Percentiles rank a stretch among this genome's conserved stretches.
Conservation (phyloP, 2,329 filamentous ascomycete genomes). For the Tolypocladium cylindrosporum region DNA sequence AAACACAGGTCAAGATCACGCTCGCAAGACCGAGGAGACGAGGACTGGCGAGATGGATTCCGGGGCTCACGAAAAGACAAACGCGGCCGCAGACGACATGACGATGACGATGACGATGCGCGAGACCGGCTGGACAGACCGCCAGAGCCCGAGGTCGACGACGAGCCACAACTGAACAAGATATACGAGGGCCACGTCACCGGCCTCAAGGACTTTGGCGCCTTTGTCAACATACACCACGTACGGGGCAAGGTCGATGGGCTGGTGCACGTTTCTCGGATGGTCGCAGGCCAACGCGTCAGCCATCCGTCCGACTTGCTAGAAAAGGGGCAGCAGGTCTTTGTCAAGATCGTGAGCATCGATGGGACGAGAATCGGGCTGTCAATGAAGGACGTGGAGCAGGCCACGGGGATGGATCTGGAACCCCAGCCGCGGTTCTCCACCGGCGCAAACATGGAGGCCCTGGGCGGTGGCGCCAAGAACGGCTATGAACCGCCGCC, state of each 20-base stretch:
- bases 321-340: constrained; percentile 69
- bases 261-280: constrained; percentile 84
- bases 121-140: constrained; percentile 53
- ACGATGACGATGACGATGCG: constrained; percentile 31
- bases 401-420: constrained; percentile 75
- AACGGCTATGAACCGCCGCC: constrained; percentile 44
- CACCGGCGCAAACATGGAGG: constrained; percentile 84
- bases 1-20: constrained; percentile 26
- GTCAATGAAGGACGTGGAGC: constrained; percentile 97
- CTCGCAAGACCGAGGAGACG: constrained; percentile 29
- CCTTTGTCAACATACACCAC: constrained; percentile 84
- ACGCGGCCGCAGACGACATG: constrained; percentile 27
- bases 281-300: constrained; percentile 75
- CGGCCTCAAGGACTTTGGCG: constrained; percentile 90
- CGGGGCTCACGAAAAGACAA: constrained; percentile 20
- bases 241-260: constrained; percentile 86
- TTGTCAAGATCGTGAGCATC: constrained; percentile 85
- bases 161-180: constrained; percentile 72
- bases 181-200: constrained; percentile 85
- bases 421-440: constrained; percentile 68
- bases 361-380: constrained; percentile 74
- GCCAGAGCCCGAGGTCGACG: constrained; percentile 68
- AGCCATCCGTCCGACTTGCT: constrained; percentile 88
- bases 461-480: constrained; percentile 55
- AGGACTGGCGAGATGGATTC: constrained; percentile 32